These are phyloP conservation scores for Schwanniomyces yamadae DNA, from an alignment of 805 yeast species.

Conservation along the genomic window DNA sequence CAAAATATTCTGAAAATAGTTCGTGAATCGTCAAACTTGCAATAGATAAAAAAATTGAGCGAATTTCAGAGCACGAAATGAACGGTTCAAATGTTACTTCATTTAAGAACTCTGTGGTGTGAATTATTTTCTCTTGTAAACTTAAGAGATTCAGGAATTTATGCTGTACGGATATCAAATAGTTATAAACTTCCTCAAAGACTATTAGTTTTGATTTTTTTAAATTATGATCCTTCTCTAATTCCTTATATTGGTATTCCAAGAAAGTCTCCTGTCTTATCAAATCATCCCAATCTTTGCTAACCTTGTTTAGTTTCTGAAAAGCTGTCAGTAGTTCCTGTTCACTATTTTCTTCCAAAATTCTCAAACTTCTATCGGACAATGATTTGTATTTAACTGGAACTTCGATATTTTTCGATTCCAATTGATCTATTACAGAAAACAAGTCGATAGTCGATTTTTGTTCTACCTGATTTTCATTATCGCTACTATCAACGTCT, in stretches of 20 bases:
- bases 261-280: conserved; percentile 8
- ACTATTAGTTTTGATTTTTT: not conserved
- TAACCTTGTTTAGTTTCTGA: conserved; percentile 12
- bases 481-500: conserved; percentile 21
- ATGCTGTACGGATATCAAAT: no score
- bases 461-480: conserved; percentile 13
- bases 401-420: conserved; percentile 30
- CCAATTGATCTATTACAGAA: conserved; percentile 36
- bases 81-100: not conserved
- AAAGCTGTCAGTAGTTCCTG: conserved; percentile 13
- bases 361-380: conserved; percentile 22
- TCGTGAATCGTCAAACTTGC: conserved; percentile 3
- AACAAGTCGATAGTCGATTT: conserved; percentile 23
- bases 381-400: conserved; percentile 35
- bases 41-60: conserved; percentile 11
- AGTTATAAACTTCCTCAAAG: conserved; percentile 1
- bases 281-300: conserved; percentile 15
- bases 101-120: conserved; percentile 1
- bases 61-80: conserved; percentile 1
- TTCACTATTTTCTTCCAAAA: conserved; percentile 3
- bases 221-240: conserved; percentile 1
- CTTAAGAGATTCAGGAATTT: not conserved
- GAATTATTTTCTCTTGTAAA: conserved; percentile 2
- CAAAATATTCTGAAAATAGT: conserved; percentile 10
- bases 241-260: conserved; percentile 9